Percentiles rank a stretch among this genome's conserved stretches.
These are phyloP conservation scores for Irpex sp. DNA, from an alignment of 1,284 basidiomycete genomes.

Conservation along the genomic window DNA sequence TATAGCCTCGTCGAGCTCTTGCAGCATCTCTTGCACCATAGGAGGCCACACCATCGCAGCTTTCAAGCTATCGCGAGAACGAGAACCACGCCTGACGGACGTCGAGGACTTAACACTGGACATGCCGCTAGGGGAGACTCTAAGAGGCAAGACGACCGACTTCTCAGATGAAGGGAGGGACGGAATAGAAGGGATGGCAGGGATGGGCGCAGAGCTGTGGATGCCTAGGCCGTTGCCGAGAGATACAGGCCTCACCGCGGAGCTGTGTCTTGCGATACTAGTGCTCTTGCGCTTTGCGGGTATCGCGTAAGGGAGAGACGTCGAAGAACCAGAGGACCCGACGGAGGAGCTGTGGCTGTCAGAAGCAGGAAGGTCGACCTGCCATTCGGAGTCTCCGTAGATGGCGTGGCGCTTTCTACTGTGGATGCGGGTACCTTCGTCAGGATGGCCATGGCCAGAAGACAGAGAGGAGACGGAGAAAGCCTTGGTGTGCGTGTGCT, in stretches of 20 bases:
- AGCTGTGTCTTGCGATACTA: not conserved
- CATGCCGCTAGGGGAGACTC: not conserved
- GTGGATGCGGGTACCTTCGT: constrained; percentile 3
- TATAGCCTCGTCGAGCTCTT: constrained; percentile 9
- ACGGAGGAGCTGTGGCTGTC: not conserved
- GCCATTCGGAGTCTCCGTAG: constrained; percentile 8
- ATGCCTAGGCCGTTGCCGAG: not conserved
- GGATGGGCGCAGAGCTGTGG: not conserved
- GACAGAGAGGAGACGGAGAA: constrained; percentile 3
- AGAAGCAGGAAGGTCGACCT: not conserved
- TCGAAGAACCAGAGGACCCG: not conserved
- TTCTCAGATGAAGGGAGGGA: not conserved
- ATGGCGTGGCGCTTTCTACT: constrained; percentile 12
- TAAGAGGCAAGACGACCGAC: not conserved
- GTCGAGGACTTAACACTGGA: not conserved
- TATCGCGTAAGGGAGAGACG: not conserved
- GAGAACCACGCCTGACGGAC: not conserved
- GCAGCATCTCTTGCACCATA: constrained; percentile 4
- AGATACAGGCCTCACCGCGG: not conserved
- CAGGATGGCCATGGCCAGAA: not conserved
- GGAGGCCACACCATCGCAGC: constrained; percentile 1
- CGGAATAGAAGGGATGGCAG: not conserved
- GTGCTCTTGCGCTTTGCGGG: not conserved
- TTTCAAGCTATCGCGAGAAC: not conserved
- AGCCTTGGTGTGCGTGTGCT: constrained; percentile 3